Conservation (phyloP, 495 filamentous ascomycete genomes). For the Penicillium odoratum region DNA sequence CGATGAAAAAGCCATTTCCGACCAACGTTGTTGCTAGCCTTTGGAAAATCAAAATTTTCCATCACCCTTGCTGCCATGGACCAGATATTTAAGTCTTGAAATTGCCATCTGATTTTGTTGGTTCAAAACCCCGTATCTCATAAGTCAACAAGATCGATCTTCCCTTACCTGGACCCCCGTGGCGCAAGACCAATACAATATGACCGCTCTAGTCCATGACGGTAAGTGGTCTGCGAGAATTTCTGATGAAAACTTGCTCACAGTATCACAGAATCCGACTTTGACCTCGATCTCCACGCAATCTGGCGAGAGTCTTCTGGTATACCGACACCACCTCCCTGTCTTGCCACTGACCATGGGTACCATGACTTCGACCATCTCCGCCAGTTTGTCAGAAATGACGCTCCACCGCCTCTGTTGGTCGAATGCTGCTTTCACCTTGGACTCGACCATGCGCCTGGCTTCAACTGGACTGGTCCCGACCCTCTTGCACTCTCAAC, state of each 20-base stretch:
- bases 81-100: neutral
- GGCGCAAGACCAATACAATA: neutral
- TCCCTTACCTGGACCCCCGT: neutral
- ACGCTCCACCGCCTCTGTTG: neutral
- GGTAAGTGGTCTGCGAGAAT: neutral
- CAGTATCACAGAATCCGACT: slow-evolving; percentile 4
- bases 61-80: neutral
- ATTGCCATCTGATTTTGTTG: neutral
- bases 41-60: neutral
- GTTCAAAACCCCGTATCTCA: neutral
- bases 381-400: neutral
- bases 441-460: neutral
- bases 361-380: neutral
- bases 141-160: neutral
- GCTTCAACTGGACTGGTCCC: slow-evolving; percentile 10
- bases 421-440: slow-evolving; percentile 8
- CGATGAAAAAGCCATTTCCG: neutral
- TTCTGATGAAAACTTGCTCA: neutral
- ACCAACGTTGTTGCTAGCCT: neutral
- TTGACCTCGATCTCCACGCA: slow-evolving; percentile 7
- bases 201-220: neutral
- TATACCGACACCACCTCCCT: slow-evolving; percentile 9
- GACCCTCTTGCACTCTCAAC: slow-evolving; percentile 8
- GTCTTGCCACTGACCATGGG: slow-evolving; percentile 9
- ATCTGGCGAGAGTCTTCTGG: slow-evolving; percentile 11